Evolutionary conservation across 108 stramenopile genomes (phyloP).

Genomic region (Aurantiochytrium sp.): DNA sequence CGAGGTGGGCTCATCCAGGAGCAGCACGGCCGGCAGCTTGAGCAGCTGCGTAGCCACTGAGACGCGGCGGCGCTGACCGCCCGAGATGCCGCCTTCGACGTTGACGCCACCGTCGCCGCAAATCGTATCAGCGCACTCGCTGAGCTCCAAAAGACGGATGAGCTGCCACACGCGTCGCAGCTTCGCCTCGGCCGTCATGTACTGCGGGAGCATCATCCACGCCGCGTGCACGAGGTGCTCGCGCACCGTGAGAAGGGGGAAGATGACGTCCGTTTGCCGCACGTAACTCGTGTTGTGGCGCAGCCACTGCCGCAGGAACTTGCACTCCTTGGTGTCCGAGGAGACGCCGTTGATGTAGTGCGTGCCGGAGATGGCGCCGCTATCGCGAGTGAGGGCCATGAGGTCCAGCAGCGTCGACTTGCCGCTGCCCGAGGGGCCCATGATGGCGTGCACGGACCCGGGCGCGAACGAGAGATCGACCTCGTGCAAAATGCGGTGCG

Average conservation of each 20-base stretch:
- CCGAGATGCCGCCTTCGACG: conserved; percentile 37
- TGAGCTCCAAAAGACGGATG: neutral
- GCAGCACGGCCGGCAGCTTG: conserved; percentile 49
- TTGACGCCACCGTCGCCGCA: conserved; percentile 4
- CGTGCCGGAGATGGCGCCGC: neutral
- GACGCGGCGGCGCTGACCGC: conserved; percentile 58
- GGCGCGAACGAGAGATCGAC: neutral
- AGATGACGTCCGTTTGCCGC: neutral
- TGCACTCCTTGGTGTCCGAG: neutral
- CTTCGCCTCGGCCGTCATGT: neutral
- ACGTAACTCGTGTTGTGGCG: neutral
- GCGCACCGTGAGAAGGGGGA: neutral
- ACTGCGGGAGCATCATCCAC: conserved; percentile 29
- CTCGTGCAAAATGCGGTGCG: neutral
- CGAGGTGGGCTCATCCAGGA: conserved; percentile 57
- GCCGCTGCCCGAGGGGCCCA: conserved; percentile 13
- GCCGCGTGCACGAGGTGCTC: neutral
- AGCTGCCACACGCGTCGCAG: neutral
- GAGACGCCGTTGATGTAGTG: neutral
- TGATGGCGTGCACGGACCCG: neutral
- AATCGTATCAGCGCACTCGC: conserved; percentile 14
- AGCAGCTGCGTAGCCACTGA: conserved; percentile 48
- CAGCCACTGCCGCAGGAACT: neutral
- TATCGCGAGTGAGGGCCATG: neutral
- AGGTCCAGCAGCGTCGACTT: conserved; percentile 8